Percentiles rank a stretch among this genome's conserved stretches.
These are phyloP conservation scores for Pichia nanzhaoensis DNA, from an alignment of 805 yeast genomes.

Conservation along the genomic window DNA sequence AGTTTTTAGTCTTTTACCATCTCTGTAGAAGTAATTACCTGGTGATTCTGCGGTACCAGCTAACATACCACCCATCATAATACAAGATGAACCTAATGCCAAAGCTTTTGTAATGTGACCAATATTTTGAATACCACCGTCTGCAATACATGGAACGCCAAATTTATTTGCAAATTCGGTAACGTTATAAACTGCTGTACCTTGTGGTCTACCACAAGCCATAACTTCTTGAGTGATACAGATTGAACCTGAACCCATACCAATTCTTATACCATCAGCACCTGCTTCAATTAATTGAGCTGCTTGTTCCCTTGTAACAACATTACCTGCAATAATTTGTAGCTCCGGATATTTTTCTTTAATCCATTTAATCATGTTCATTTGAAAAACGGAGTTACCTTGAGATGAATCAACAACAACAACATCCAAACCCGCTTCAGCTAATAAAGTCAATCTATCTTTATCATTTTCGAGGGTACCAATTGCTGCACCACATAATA, in stretches of 20 bases:
- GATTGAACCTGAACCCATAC: conserved; percentile 99
- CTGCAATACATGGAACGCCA: conserved; percentile 98
- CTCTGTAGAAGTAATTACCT: conserved; percentile 96
- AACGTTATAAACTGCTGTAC: conserved; percentile 95
- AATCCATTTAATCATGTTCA: conserved; percentile 89
- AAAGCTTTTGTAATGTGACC: conserved; percentile 97
- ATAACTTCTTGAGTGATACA: conserved; percentile 99
- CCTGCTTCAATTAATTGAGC: conserved; percentile 92
- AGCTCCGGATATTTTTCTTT: conserved; percentile 72
- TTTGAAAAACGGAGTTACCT: conserved; percentile 94
- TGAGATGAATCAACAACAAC: conserved; percentile 94
- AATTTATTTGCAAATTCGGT: conserved; percentile 89
- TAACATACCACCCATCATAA: conserved; percentile 99
- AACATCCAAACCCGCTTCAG: conserved; percentile 94
- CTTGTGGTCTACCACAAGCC: conserved; percentile 99
- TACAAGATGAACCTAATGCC: conserved; percentile 93
- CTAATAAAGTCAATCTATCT: conserved; percentile 75
- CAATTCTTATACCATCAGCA: conserved; percentile 96
- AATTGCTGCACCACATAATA: conserved; percentile 97
- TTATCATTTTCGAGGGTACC: conserved; percentile 91
- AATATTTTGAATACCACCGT: conserved; percentile 98
- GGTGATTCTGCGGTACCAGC: conserved; percentile 99
- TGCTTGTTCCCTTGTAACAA: conserved; percentile 98
- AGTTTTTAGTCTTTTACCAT: conserved; percentile 93
- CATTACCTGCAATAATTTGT: conserved; percentile 95